Evolutionary conservation across 495 filamentous ascomycete genomes (phyloP).

Genomic region (Annulohypoxylon stygium): DNA sequence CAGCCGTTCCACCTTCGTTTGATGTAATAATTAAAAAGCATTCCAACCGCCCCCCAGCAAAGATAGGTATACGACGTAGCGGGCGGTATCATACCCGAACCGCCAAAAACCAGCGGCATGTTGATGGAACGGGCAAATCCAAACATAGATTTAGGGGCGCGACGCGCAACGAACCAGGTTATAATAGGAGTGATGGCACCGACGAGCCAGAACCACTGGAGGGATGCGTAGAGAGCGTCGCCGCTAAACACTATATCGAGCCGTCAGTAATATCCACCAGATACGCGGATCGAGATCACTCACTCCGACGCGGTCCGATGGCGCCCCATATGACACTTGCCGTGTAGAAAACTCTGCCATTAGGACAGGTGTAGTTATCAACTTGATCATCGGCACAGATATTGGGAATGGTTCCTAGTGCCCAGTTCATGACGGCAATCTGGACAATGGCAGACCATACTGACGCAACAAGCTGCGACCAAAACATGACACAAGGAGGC

Average conservation of each 20-base stretch:
- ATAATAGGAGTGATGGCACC: conserved; percentile 71
- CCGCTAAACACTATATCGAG: conserved; percentile 65
- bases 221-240: conserved; percentile 70
- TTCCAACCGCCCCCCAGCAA: conserved; percentile 76
- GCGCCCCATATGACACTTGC: conserved; percentile 67
- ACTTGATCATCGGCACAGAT: conserved; percentile 69
- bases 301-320: conserved; percentile 63
- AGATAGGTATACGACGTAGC: conserved; percentile 76
- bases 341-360: conserved; percentile 74
- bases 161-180: conserved; percentile 71
- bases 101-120: conserved; percentile 76
- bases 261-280: conserved; percentile 8
- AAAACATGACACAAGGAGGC: conserved; percentile 74
- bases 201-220: conserved; percentile 78
- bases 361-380: conserved; percentile 73
- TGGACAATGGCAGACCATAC: conserved; percentile 75
- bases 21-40: conserved; percentile 75
- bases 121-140: conserved; percentile 68
- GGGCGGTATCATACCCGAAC: conserved; percentile 71
- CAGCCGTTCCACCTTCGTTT: conserved; percentile 72
- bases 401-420: conserved; percentile 70
- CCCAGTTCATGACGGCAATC: conserved; percentile 75
- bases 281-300: conserved; percentile 13
- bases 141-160: conserved; percentile 64
- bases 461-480: conserved; percentile 73